Base-by-base conservation (phyloP, 2,329 filamentous ascomycete genomes). In the Curvularia eragrostidis region DNA sequence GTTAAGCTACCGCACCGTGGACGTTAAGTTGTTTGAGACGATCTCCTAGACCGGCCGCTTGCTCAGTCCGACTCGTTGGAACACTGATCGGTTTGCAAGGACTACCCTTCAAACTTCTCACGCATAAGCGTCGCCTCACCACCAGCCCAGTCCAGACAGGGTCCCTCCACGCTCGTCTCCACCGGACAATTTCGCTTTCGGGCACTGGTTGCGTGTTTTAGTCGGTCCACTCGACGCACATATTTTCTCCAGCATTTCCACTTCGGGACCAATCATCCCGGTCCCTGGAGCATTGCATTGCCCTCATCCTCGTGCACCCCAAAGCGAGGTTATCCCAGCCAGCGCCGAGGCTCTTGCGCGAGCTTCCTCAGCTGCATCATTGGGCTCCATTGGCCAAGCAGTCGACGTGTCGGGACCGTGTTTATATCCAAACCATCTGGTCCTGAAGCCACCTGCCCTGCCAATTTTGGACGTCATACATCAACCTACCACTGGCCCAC, bases 261-360 rank as follows among this genome's bases (percentile, higher is more conserved):
- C 57, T 73, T 74, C 72, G 71, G 73, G 75, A 70, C 62, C 62
- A 64, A 62, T 60, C 54, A 61, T 69, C 70, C 72, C 74, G 67
- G 70, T 61, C 68, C 65, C 64, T 63, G 64, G 67, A 63, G 46
- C 55, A 53, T 54, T 60, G 61, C 66, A 56, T 48, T 52, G 47
- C 63, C 66, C 56, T 67, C 67, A 72, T 68, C 72, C 71, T 75
- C 71, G 71, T 74, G 65, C 39, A 67, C 71, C 59, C 68, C 32
- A 48, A 42, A 61, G 66, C 73, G 73, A 76, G 74, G 73, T 70
- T 74, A 76, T 68, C 75, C 75, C 74, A 69, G 72, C 56, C 54
- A 61, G 65, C 63, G 71, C 61, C 72, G 72, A 75, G 70, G 67
- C 71, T 70, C 68, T 65, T 71, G 70, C 70, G 67, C 72, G 70